Conservation (phyloP, 1,284 basidiomycete species). For the Porogramme epimiltina region DNA sequence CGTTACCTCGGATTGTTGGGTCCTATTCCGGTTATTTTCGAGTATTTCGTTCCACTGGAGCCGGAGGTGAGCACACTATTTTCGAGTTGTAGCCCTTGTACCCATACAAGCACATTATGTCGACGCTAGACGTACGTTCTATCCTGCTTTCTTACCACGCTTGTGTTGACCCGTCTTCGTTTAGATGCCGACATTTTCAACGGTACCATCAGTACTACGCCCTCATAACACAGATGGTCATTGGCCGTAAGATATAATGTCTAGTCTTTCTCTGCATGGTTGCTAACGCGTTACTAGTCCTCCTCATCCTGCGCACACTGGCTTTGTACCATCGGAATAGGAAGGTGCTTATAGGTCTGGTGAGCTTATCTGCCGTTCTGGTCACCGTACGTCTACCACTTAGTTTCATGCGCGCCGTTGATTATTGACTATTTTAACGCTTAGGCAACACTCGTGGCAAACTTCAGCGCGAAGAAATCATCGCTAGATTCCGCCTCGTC, state of each 20-base stretch:
- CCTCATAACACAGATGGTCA: constrained; percentile 9
- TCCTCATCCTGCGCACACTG: constrained; percentile 11
- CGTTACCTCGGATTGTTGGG: constrained; percentile 18
- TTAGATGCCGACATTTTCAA: constrained; percentile 16
- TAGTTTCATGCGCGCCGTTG: constrained; percentile 10
- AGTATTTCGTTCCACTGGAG: constrained; percentile 14
- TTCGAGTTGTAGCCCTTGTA: not conserved
- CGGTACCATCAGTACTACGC: constrained; percentile 16
- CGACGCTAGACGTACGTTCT: constrained; percentile 1
- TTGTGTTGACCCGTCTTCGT: not conserved
- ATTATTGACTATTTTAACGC: constrained; percentile 1
- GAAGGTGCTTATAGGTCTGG: constrained; percentile 3
- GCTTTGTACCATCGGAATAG: constrained; percentile 14
- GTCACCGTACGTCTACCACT: not conserved
- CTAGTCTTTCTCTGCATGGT: not conserved
- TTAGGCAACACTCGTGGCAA: constrained; percentile 6
- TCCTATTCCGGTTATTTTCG: constrained; percentile 19
- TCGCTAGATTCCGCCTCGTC: not conserved
- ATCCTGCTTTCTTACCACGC: not conserved
- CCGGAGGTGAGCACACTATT: constrained; percentile 4
- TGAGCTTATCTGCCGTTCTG: not conserved
- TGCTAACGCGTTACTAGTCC: not conserved
- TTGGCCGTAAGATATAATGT: constrained; percentile 1
- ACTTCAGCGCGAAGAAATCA: not conserved
- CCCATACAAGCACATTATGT: not conserved